Evolutionary conservation across 371 early-diverging fungal species (phyloP).

Genomic region (Mucor circinelloides): DNA sequence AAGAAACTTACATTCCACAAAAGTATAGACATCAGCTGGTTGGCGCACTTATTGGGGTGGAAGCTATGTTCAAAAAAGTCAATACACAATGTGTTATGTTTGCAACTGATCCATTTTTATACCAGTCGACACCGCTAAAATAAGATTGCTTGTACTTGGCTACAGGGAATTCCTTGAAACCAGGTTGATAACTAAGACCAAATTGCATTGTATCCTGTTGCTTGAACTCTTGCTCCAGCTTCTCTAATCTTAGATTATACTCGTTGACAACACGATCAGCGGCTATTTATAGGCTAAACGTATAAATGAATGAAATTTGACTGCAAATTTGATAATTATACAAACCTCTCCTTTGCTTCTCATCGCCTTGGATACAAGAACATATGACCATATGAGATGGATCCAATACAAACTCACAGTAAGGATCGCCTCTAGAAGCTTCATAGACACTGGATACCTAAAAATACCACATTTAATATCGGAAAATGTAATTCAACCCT

Average conservation of each 20-base stretch:
- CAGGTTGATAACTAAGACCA: slow-evolving; percentile 66
- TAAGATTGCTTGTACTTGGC: slow-evolving; percentile 57
- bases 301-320: neutral
- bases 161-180: slow-evolving; percentile 57
- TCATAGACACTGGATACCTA: slow-evolving; percentile 61
- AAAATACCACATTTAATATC: neutral
- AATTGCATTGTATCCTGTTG: slow-evolving; percentile 42
- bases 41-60: slow-evolving; percentile 67
- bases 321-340: neutral
- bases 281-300: slow-evolving; percentile 26
- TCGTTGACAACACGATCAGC: slow-evolving; percentile 56
- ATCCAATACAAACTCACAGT: slow-evolving; percentile 59
- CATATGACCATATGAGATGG: slow-evolving; percentile 54
- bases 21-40: slow-evolving; percentile 64
- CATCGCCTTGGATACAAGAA: slow-evolving; percentile 53
- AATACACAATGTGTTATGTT: slow-evolving; percentile 5
- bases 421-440: slow-evolving; percentile 57
- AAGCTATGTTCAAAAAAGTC: slow-evolving; percentile 47
- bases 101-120: slow-evolving; percentile 9
- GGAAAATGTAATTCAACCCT: neutral
- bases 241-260: slow-evolving; percentile 60
- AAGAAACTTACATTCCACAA: slow-evolving; percentile 62
- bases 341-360: slow-evolving; percentile 51
- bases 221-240: slow-evolving; percentile 53
- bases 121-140: slow-evolving; percentile 69